A percentile compares a stretch with the other conserved stretches of the same genome.
Evolutionary conservation across 2,329 filamentous ascomycete genomes (phyloP).

Genomic region (Xylariomycetidae sp.): DNA sequence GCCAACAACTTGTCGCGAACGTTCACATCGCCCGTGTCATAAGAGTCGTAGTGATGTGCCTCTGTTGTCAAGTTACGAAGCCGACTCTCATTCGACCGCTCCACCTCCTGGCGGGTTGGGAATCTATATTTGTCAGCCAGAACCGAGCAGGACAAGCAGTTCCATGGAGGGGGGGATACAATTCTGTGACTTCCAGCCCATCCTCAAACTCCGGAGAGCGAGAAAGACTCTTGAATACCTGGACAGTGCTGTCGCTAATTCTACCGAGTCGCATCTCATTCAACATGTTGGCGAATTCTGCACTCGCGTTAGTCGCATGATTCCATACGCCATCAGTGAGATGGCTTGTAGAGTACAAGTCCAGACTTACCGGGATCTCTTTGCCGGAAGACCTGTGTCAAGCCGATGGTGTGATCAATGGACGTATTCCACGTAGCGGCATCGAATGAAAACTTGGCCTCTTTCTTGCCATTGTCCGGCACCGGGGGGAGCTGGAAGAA

Average conservation of each 20-base stretch:
- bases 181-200: conserved; percentile 74
- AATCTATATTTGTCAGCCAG: conserved; percentile 46
- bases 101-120: conserved; percentile 84
- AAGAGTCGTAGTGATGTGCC: conserved; percentile 61
- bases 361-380: conserved; percentile 60
- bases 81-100: conserved; percentile 71
- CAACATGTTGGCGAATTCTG: conserved; percentile 85
- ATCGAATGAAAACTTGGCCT: conserved; percentile 87
- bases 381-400: conserved; percentile 95
- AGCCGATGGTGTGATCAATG: conserved; percentile 89
- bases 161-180: conserved; percentile 44
- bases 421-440: conserved; percentile 86
- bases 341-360: neutral
- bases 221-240: conserved; percentile 66
- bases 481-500: conserved; percentile 97
- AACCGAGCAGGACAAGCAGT: conserved; percentile 1
- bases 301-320: conserved; percentile 12
- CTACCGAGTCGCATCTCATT: conserved; percentile 95
- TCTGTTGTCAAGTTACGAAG: conserved; percentile 68
- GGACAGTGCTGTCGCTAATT: conserved; percentile 69
- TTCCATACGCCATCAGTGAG: neutral
- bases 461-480: conserved; percentile 61
- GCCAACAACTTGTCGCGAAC: conserved; percentile 70
- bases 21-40: conserved; percentile 67
- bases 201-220: conserved; percentile 69